Base-by-base conservation (phyloP, 352 stramenopile genomes). In the Vaucheria bursata region DNA sequence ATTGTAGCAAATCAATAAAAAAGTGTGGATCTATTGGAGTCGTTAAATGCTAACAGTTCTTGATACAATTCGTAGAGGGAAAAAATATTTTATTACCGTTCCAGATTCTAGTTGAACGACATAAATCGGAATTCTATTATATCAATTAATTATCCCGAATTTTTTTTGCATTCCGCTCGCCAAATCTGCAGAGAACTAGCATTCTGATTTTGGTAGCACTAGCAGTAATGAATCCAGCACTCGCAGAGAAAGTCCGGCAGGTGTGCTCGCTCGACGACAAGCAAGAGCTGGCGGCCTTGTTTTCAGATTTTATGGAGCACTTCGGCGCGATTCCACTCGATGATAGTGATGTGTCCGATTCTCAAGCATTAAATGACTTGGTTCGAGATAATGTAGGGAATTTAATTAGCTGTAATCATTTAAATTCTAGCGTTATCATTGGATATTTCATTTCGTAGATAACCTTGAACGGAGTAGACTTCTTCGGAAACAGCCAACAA, bases 351-450 rank as follows among this genome's bases (percentile, higher is more conserved):
- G 78, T 83, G 33, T 70, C 77, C 29, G 71, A 76, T 25, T 69
- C 77, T 37, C 78, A 83, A 59, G 78, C 78, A n/a, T 80, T 83
- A 71, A 83, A 83, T 71, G 78, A 83, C 64, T 74, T 83, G 38
- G 72, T 83, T 12, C 65, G 78, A 64, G 78, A 83, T 33, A 83
- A 83, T 71, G 78, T 83, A 45, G 79, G 78, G 37, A 31, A 73
- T 73, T 4, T 72, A 52, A 31, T 34, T 5, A 31, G 32, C n/a
- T 71, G 25, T 12, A 5, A 50, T 12, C 39, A 12, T 50, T 5
- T 5, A 5, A 50, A 12, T 69, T 6, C 59, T 18, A 25, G 12
- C 45, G 45, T 18, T 59, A 59, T 6, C 39, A 12, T 50, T 12
- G 5, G 12, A 50, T 71, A 8, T 77, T 45, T 53, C 0, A 25